Evolutionary conservation across 306 rosid genomes (phyloP).

Genomic region (Cyclanthera cordifolia): DNA sequence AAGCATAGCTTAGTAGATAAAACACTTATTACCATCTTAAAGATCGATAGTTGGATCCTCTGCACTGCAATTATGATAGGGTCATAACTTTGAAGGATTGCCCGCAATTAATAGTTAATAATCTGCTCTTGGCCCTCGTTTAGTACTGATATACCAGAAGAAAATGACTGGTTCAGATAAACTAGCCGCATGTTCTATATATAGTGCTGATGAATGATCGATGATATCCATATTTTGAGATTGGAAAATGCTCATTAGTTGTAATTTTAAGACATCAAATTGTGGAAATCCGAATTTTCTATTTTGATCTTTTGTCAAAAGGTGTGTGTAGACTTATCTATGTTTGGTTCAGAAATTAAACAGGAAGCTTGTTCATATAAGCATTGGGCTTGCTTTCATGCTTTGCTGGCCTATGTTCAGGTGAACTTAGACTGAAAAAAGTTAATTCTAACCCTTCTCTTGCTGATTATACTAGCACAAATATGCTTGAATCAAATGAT

Average conservation of each 20-base stretch:
- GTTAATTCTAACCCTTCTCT: background rate
- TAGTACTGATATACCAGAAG: background rate
- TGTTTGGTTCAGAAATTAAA: slow-evolving; percentile 54
- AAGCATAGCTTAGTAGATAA: background rate
- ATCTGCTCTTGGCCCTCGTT: background rate
- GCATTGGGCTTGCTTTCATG: slow-evolving; percentile 75
- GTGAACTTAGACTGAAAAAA: slow-evolving; percentile 28
- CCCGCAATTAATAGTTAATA: background rate
- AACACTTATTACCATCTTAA: background rate
- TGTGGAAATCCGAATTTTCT: slow-evolving; percentile 2
- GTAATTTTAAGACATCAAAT: background rate
- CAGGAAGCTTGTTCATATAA: slow-evolving; percentile 85
- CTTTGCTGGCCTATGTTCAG: slow-evolving; percentile 94
- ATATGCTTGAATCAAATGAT: slow-evolving; percentile 16
- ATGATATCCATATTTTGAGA: background rate
- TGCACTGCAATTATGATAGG: background rate
- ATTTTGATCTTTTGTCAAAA: background rate
- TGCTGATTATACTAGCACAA: background rate
- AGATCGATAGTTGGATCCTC: background rate
- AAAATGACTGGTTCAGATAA: background rate
- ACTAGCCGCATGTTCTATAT: background rate
- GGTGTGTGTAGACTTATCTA: slow-evolving; percentile 8
- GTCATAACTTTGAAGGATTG: background rate
- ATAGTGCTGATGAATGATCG: background rate
- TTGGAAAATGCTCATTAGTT: background rate